Percentiles rank a stretch among this genome's conserved stretches.
Conservation (phyloP, 1,284 basidiomycete species). For the Porogramme epimiltina region DNA sequence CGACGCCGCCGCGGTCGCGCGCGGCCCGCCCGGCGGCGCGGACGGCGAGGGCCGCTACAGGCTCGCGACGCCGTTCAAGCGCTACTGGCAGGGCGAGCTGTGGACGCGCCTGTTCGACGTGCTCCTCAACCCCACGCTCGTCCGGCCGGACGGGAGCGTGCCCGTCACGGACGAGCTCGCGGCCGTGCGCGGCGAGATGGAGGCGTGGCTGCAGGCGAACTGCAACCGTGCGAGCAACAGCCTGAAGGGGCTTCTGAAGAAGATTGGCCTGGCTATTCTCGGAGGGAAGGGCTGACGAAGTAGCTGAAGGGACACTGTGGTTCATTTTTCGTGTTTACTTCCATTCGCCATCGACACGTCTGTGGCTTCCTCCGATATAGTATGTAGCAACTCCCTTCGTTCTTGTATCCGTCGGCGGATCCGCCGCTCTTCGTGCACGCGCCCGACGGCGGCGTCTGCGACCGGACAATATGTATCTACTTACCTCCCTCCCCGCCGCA, state of each 20-base stretch:
- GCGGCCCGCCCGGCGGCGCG: conserved; percentile 34
- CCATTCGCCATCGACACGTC: too few relatives aligned
- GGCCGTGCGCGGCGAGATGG: conserved; percentile 77
- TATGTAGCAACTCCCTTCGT: too few relatives aligned
- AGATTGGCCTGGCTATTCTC: conserved; percentile 55
- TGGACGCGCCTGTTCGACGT: conserved; percentile 88
- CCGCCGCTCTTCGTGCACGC: neutral
- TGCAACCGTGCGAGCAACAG: conserved; percentile 88
- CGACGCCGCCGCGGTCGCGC: conserved; percentile 60
- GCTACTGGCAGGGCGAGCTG: conserved; percentile 94
- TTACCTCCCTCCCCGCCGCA: too few relatives aligned
- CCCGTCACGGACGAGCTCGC: conserved; percentile 75
- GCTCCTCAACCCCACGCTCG: conserved; percentile 78
- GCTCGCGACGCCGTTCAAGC: conserved; percentile 80
- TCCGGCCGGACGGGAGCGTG: conserved; percentile 54
- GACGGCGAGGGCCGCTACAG: conserved; percentile 47
- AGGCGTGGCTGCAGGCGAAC: conserved; percentile 80
- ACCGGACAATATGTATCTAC: too few relatives aligned
- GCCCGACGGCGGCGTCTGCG: too few relatives aligned
- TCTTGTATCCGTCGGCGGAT: too few relatives aligned
- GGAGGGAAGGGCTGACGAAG: conserved; percentile 20
- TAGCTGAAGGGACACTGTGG: too few relatives aligned
- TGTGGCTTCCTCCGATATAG: too few relatives aligned
- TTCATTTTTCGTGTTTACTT: too few relatives aligned
- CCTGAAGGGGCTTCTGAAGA: conserved; percentile 82